These are phyloP conservation scores for Tetrahymena borealis DNA, from an alignment of 73 alveolate genomes.

Conservation along the genomic window DNA sequence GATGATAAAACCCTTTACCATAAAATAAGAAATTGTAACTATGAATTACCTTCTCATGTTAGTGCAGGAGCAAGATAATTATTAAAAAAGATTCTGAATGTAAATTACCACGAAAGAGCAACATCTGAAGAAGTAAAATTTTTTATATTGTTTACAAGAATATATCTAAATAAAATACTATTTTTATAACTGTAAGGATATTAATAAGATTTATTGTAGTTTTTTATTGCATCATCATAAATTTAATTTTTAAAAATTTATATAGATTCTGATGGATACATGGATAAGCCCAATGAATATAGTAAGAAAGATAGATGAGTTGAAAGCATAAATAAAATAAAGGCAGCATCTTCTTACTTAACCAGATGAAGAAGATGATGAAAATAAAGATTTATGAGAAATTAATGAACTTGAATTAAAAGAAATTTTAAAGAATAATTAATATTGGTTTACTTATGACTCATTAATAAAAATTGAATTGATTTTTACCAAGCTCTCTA, in stretches of 20 bases:
- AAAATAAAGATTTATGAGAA: no score
- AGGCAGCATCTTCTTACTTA: not conserved
- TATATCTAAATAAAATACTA: not conserved
- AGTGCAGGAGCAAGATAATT: conserved; percentile 24
- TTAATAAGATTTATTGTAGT: no score
- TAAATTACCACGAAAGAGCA: conserved; percentile 34
- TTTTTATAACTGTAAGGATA: not conserved
- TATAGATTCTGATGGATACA: not conserved
- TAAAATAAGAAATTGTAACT: conserved; percentile 39
- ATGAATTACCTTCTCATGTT: conserved; percentile 38
- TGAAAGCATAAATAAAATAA: not conserved
- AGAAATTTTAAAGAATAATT: no score
- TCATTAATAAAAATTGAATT: no score
- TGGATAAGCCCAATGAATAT: not conserved
- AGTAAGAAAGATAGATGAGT: not conserved
- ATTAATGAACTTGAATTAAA: no score
- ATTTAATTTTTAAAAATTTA: no score
- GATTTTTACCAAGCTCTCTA: no score
- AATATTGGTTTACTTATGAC: no score
- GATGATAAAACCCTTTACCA: conserved; percentile 34
- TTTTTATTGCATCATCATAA: no score
- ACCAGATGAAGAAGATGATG: not conserved
- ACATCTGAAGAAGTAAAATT: conserved; percentile 24
- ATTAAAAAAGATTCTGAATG: conserved; percentile 24
- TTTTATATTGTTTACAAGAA: conserved; percentile 20